Conservation (phyloP, 768 basidiomycete genomes). For the Boletus rubescentipes region DNA sequence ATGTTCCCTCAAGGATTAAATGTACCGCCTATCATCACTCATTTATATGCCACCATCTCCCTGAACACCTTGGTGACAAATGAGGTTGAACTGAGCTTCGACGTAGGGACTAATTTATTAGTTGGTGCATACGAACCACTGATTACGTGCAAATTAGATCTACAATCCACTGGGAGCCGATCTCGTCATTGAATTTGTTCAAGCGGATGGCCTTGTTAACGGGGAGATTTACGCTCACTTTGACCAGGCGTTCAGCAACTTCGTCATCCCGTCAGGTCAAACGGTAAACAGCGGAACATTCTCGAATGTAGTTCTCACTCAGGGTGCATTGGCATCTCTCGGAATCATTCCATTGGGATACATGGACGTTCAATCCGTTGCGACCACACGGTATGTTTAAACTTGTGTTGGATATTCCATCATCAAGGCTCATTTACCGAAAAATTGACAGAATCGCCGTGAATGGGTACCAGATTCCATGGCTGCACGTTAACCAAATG, state of each 20-base stretch:
- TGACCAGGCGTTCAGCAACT: conserved; percentile 50
- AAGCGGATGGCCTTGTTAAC: conserved; percentile 52
- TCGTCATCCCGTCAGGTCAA: conserved; percentile 54
- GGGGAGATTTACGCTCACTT: conserved; percentile 60
- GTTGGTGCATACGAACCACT: background rate
- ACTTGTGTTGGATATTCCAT: background rate
- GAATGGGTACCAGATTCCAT: conserved; percentile 63
- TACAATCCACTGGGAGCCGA: conserved; percentile 59
- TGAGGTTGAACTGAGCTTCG: conserved; percentile 54
- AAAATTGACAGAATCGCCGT: conserved; percentile 38
- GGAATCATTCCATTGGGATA: conserved; percentile 52
- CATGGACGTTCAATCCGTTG: conserved; percentile 53
- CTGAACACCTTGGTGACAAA: conserved; percentile 49
- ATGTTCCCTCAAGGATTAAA: conserved; percentile 38
- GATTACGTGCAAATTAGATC: conserved; percentile 31
- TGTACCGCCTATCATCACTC: conserved; percentile 55
- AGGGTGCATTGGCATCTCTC: conserved; percentile 58
- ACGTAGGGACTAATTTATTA: conserved; percentile 38
- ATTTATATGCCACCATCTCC: conserved; percentile 54
- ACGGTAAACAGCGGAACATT: conserved; percentile 63
- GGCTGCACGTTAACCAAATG: conserved; percentile 58
- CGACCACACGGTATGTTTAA: conserved; percentile 39
- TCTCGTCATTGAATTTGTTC: conserved; percentile 55
- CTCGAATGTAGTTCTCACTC: conserved; percentile 53
- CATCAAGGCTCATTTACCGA: background rate